Conservation (phyloP, 148 eudicot genomes). For the Cornus kousa region DNA sequence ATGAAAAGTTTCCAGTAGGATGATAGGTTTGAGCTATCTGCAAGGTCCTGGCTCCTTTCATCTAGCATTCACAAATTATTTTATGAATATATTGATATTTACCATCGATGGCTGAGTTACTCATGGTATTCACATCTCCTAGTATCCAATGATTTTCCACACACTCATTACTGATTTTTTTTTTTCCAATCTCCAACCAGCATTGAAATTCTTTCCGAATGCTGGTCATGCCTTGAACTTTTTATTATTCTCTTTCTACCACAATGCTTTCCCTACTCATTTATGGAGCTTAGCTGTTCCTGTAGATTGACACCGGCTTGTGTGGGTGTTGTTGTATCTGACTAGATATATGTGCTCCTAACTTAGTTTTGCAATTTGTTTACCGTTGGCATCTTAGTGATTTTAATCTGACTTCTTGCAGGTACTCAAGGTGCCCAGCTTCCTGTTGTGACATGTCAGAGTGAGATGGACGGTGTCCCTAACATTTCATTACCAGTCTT, state of each 20-base stretch:
- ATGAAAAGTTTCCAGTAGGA: neutral
- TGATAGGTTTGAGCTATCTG: neutral
- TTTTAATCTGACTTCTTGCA: conserved; percentile 11
- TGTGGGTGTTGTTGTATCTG: neutral
- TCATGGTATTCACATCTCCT: no score
- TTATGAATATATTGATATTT: neutral
- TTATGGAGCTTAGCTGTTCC: neutral
- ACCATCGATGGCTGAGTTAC: no score
- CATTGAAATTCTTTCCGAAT: neutral
- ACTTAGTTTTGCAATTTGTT: neutral
- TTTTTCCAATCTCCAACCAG: neutral
- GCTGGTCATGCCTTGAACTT: neutral
- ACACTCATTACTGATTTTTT: neutral
- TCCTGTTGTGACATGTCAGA: conserved; percentile 45
- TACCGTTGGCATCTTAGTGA: neutral
- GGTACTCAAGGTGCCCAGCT: conserved; percentile 38
- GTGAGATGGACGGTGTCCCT: conserved; percentile 56
- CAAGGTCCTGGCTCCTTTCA: neutral
- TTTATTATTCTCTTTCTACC: neutral
- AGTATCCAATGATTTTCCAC: no score
- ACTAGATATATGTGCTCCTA: neutral
- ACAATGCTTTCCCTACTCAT: neutral
- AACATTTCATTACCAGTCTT: conserved; percentile 64
- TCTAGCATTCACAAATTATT: neutral
- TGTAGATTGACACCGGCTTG: neutral